A percentile compares a stretch with the other conserved stretches of the same genome.
Evolutionary conservation across 78 protist species (phyloP).

Genomic region (Emiliania huxleyi): DNA sequence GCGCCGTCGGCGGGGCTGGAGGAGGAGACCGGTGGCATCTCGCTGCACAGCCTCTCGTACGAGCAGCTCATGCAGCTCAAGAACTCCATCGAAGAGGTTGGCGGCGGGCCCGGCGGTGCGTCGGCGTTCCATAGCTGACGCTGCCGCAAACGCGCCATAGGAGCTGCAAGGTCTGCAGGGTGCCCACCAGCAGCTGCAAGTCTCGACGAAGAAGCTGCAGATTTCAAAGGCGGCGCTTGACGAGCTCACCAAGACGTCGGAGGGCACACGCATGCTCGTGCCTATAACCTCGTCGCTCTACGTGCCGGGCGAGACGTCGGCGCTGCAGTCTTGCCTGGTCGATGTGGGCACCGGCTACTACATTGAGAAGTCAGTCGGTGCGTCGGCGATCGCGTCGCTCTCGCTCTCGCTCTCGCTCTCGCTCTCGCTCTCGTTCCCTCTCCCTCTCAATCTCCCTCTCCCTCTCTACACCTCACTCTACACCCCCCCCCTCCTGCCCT

Average conservation of each 20-base stretch:
- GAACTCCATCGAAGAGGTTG: not conserved
- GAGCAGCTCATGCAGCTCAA: not conserved
- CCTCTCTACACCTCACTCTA: too few species aligned
- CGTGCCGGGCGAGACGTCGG: not conserved
- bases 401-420: too few species aligned
- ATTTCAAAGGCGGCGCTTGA: not conserved
- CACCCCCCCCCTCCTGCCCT: too few species aligned
- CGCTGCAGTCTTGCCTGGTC: not conserved
- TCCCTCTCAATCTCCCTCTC: too few species aligned
- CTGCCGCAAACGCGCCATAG: not conserved
- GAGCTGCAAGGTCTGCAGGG: not conserved
- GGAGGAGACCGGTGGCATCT: not conserved
- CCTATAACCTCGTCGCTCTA: conserved; percentile 27
- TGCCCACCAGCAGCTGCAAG: not conserved
- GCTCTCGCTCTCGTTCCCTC: too few species aligned
- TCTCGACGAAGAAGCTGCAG: not conserved
- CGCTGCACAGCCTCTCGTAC: not conserved
- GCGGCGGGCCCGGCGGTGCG: not conserved
- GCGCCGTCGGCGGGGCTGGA: too few species aligned
- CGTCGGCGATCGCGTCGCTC: too few species aligned
- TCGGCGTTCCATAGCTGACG: too few species aligned
- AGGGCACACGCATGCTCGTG: conserved; percentile 2
- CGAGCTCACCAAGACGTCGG: not conserved
- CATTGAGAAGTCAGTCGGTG: not conserved
- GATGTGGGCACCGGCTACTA: conserved; percentile 39